These are phyloP conservation scores for Suillus subluteus DNA, from an alignment of 768 basidiomycete genomes.

Conservation along the genomic window DNA sequence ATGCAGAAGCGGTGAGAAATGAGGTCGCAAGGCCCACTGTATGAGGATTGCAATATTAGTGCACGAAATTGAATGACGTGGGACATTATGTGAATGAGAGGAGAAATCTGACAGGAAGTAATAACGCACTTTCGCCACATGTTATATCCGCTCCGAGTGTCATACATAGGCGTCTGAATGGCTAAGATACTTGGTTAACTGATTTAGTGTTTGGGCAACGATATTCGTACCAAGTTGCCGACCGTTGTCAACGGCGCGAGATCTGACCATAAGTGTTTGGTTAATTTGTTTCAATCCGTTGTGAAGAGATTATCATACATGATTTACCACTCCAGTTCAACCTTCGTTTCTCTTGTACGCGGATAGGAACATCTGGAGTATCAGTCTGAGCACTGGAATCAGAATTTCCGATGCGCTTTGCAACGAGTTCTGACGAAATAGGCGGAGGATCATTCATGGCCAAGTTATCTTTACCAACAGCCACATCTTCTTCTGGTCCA, in stretches of 20 bases:
- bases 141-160: slow-evolving; percentile 92
- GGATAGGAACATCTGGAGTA: slow-evolving; percentile 67
- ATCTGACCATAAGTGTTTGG: slow-evolving; percentile 36
- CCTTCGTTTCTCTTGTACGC: slow-evolving; percentile 84
- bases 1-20: slow-evolving; percentile 84
- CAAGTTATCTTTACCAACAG: slow-evolving; percentile 17
- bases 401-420: slow-evolving; percentile 39
- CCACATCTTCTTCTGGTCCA: slow-evolving; percentile 3
- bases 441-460: neutral
- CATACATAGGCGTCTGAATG: slow-evolving; percentile 90
- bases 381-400: slow-evolving; percentile 46
- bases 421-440: slow-evolving; percentile 26
- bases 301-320: slow-evolving; percentile 50
- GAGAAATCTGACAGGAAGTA: neutral
- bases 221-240: slow-evolving; percentile 78
- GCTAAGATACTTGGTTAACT: slow-evolving; percentile 45
- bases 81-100: slow-evolving; percentile 1
- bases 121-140: slow-evolving; percentile 81
- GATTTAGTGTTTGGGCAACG: neutral
- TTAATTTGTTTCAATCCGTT: slow-evolving; percentile 38
- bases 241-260: slow-evolving; percentile 90
- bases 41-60: neutral
- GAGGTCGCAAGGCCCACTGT: slow-evolving; percentile 92
- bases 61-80: slow-evolving; percentile 1
- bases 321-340: slow-evolving; percentile 87